Evolutionary conservation across 257 asterid species (phyloP).

Genomic region (Petunia axillaris): DNA sequence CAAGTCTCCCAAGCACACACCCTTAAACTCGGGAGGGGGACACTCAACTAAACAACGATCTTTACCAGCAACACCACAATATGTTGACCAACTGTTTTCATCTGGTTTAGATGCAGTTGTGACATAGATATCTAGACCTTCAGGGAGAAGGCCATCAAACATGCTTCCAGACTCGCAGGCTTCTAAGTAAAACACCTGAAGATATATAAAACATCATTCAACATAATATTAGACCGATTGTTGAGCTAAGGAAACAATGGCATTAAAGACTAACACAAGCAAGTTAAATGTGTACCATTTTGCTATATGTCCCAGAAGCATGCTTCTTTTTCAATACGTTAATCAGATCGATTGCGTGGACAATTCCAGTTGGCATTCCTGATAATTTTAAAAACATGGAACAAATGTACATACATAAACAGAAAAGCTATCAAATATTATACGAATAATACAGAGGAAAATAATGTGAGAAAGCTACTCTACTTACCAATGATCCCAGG

Average conservation of each 20-base stretch:
- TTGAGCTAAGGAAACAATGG: not conserved
- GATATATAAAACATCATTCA: not conserved
- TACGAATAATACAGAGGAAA: not conserved
- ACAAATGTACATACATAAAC: not conserved
- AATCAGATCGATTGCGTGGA: conserved; percentile 69
- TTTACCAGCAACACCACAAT: conserved; percentile 83
- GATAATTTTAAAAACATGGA: not conserved
- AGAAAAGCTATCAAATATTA: not conserved
- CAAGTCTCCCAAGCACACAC: conserved; percentile 63
- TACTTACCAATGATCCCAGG: conserved; percentile 86
- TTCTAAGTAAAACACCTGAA: conserved; percentile 87
- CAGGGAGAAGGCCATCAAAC: conserved; percentile 90
- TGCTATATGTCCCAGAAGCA: conserved; percentile 81
- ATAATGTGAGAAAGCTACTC: not conserved
- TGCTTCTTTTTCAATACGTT: conserved; percentile 68
- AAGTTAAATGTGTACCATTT: conserved; percentile 60
- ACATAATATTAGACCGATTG: too few relatives aligned
- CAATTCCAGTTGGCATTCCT: conserved; percentile 82
- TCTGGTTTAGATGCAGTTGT: conserved; percentile 92
- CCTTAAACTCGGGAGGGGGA: not conserved
- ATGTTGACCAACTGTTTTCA: conserved; percentile 94
- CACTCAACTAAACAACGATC: conserved; percentile 60
- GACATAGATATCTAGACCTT: conserved; percentile 80
- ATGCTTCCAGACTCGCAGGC: conserved; percentile 97
- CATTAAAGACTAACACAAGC: not conserved